Evolutionary conservation across 2,329 filamentous ascomycete species (phyloP).

Genomic region (Neofusicoccum kwambonambiense): DNA sequence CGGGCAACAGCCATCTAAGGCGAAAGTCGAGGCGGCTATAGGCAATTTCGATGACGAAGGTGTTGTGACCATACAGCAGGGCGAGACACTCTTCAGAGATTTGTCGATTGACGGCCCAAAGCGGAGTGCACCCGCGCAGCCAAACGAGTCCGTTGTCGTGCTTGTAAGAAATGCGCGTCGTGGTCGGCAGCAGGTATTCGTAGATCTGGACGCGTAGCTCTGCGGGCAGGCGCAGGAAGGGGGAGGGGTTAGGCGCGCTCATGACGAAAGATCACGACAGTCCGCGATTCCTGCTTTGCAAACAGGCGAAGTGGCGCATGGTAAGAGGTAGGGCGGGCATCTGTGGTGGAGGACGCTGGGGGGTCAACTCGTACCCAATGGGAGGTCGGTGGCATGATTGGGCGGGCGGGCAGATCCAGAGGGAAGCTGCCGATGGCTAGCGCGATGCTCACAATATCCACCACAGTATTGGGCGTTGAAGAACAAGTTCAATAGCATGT

Average conservation of each 20-base stretch:
- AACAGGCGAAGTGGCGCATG: neutral
- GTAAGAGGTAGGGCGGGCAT: neutral
- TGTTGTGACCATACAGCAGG: constrained; percentile 47
- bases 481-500: no score
- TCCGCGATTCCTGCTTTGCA: constrained; percentile 20
- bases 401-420: no score
- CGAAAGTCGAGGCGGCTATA: constrained; percentile 46
- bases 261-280: neutral
- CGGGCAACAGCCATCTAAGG: constrained; percentile 43
- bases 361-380: neutral
- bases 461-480: no score
- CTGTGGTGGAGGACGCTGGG: neutral
- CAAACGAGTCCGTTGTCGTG: constrained; percentile 39
- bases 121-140: constrained; percentile 40
- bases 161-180: constrained; percentile 24
- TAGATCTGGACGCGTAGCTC: constrained; percentile 48
- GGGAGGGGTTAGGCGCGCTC: constrained; percentile 22
- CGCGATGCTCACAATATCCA: no score
- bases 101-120: constrained; percentile 42
- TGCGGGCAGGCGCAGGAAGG: constrained; percentile 40
- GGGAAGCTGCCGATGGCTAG: no score
- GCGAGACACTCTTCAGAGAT: constrained; percentile 47
- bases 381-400: neutral
- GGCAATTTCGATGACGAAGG: constrained; percentile 46
- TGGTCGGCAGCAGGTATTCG: constrained; percentile 42